Base-by-base conservation (phyloP, 2,329 filamentous ascomycete species). In the Monosporascus sp. region DNA sequence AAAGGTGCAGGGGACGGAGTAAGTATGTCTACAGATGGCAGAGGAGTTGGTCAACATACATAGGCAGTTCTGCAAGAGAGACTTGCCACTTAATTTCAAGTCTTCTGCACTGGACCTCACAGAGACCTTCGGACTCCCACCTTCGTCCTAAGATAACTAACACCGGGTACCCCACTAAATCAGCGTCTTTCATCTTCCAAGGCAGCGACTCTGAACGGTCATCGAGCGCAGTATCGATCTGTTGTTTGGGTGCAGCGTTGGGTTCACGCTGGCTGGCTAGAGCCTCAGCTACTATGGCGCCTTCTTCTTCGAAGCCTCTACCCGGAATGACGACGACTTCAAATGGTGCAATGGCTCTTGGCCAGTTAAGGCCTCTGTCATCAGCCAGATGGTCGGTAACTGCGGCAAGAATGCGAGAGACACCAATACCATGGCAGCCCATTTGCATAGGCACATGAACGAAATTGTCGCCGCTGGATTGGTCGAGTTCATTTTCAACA, bases 391-490 rank as follows among this genome's bases (percentile, higher is more conserved):
- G 80, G 58, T 93, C 87, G 1, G 92, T 92, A 1, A 94, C 83
- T 1, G 94, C 90, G 8, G 87, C 91, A 56, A 99, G 86, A 62
- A 99, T 85, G 45, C 94, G 87, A 5, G 91, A 96, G 18, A 99
- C 84, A 2, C 94, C 94, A 56, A 99, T 95, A 1, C 94, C 94
- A 66, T 97, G 90, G 68, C 94, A 99, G 52, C 94, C 94, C 94
- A 99, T 99, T 59, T 96, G 84, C 64, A 96, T 79, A 0, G 85
- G 77, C 0, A 83, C 76, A 25, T 60, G 65, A n/a, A 59, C 61
- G 46, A 63, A 57, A 17, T 65, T 61, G 15, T 54, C 51, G 24
- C 50, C 35, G 2, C 37, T 60, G n/a, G 67, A 57, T 4, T 56
- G 43, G n/a, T 48, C 25, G 15, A 22, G 54, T 46, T 49, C 58